Conservation (phyloP, 2,329 filamentous ascomycete genomes). For the Hymenoscyphus salicellus region DNA sequence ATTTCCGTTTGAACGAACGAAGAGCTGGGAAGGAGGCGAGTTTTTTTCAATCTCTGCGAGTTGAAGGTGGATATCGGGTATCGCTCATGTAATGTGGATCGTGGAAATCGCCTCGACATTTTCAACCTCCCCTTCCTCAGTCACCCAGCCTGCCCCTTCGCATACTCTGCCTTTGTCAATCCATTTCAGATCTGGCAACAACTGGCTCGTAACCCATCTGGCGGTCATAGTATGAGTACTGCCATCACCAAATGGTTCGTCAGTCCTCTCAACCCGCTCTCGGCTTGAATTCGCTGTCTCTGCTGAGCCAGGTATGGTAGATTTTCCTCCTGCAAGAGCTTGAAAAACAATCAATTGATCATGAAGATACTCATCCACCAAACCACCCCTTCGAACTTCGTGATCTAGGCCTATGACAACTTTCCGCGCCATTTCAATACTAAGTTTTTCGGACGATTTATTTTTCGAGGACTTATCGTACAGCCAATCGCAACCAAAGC, state of each 20-base stretch:
- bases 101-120: not conserved
- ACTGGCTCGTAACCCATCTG: constrained; percentile 54
- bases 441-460: constrained; percentile 32
- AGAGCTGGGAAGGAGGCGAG: too few relatives aligned
- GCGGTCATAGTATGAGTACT: constrained; percentile 58
- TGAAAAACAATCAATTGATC: constrained; percentile 62
- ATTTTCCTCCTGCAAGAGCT: constrained; percentile 52
- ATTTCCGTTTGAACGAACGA: too few relatives aligned
- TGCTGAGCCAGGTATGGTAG: constrained; percentile 32
- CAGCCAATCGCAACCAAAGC: constrained; percentile 50
- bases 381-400: constrained; percentile 45
- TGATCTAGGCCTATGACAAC: constrained; percentile 46
- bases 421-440: constrained; percentile 43
- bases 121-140: not conserved
- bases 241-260: constrained; percentile 54
- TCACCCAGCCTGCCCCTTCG: constrained; percentile 43
- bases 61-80: not conserved
- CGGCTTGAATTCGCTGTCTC: constrained; percentile 23
- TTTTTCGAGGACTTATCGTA: constrained; percentile 41
- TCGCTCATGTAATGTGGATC: not conserved
- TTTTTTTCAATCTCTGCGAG: too few relatives aligned
- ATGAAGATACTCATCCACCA: constrained; percentile 56
- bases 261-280: constrained; percentile 44
- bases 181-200: constrained; percentile 49
- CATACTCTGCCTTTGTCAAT: constrained; percentile 51